Conservation (phyloP, 2,329 filamentous ascomycete species). For the Pseudogymnoascus sp. region DNA sequence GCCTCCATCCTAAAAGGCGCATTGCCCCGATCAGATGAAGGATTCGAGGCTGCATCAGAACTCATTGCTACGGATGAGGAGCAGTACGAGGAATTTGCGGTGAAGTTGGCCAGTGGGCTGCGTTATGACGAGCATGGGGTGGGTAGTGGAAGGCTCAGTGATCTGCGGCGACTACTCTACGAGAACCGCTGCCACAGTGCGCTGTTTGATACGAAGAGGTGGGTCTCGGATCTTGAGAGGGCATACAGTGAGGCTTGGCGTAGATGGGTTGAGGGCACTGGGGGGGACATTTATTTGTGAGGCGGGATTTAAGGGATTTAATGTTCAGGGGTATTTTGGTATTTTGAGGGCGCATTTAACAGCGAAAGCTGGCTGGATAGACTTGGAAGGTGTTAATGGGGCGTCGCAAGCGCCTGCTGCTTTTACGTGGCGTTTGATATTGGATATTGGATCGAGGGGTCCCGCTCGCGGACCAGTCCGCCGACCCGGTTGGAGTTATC, state of each 20-base stretch:
- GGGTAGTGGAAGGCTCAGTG: slow-evolving; percentile 62
- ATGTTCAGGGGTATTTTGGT: not conserved
- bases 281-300: slow-evolving; percentile 85
- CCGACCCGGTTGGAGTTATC: slow-evolving; percentile 8
- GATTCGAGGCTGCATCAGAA: slow-evolving; percentile 60
- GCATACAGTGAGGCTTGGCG: slow-evolving; percentile 87
- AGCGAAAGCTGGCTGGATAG: not conserved
- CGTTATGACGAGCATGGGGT: slow-evolving; percentile 52
- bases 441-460: slow-evolving; percentile 6
- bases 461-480: slow-evolving; percentile 1
- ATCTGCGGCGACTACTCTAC: slow-evolving; percentile 76
- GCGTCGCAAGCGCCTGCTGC: slow-evolving; percentile 1
- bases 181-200: slow-evolving; percentile 77
- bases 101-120: slow-evolving; percentile 57
- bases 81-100: slow-evolving; percentile 75
- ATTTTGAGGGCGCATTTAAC: not conserved
- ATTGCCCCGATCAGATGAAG: slow-evolving; percentile 64
- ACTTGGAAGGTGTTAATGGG: slow-evolving; percentile 7
- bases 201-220: slow-evolving; percentile 83
- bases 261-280: slow-evolving; percentile 75
- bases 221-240: slow-evolving; percentile 82
- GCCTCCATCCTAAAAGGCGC: slow-evolving; percentile 90
- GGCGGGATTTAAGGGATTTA: not conserved
- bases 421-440: slow-evolving; percentile 4
- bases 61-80: slow-evolving; percentile 72